These are phyloP conservation scores for Chaetomiaceae sp. DNA, from an alignment of 2,329 filamentous ascomycete genomes.

Conservation along the genomic window DNA sequence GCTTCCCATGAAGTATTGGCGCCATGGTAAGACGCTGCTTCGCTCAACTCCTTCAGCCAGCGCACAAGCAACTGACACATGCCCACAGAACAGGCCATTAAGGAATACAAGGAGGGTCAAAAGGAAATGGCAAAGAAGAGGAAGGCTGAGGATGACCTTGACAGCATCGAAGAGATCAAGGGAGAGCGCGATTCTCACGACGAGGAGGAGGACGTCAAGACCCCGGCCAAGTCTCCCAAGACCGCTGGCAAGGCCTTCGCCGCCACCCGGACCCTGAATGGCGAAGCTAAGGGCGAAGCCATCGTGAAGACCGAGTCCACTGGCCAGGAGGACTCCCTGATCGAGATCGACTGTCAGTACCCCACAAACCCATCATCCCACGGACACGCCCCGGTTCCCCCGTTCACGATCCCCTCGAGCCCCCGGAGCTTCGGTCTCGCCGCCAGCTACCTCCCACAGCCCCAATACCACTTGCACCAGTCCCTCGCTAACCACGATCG, in stretches of 20 bases:
- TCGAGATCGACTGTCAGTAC: conserved; percentile 11
- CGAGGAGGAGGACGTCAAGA: neutral
- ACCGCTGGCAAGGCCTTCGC: no score
- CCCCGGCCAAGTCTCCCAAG: no score
- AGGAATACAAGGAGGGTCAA: neutral
- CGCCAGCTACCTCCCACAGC: neutral
- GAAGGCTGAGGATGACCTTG: neutral
- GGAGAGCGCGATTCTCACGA: neutral
- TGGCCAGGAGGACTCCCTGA: neutral
- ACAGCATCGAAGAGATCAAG: neutral
- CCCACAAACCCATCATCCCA: neutral
- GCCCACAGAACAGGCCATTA: neutral
- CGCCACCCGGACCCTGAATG: no score
- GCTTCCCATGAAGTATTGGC: neutral
- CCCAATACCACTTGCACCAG: neutral
- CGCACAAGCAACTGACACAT: neutral
- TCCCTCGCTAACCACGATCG: conserved; percentile 12
- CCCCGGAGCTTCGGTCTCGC: neutral
- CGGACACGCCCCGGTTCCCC: neutral
- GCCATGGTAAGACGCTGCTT: neutral
- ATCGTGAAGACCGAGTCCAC: neutral
- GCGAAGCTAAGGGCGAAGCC: no score
- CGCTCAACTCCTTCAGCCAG: neutral
- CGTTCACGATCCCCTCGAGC: neutral
- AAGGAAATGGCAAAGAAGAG: neutral